Conservation (phyloP, 2,329 filamentous ascomycete genomes). For the Phyllosticta ampelicida region DNA sequence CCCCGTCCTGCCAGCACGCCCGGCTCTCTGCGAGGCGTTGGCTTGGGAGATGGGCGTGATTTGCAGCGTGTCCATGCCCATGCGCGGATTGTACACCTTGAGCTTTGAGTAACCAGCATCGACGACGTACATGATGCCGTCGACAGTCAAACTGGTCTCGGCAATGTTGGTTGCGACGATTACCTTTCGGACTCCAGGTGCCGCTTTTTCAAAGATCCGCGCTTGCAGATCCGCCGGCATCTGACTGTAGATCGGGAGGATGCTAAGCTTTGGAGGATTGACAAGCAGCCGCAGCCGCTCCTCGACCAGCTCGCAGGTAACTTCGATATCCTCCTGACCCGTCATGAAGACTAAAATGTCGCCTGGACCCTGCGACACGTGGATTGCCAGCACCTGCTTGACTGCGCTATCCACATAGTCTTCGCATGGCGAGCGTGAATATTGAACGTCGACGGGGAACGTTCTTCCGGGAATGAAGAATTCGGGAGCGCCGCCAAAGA, state of each 20-base stretch:
- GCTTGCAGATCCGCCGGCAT: constrained; percentile 98
- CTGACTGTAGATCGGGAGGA: constrained; percentile 96
- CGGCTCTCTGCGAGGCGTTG: constrained; percentile 86
- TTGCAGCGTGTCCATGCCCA: constrained; percentile 98
- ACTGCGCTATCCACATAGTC: constrained; percentile 97
- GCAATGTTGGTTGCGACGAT: constrained; percentile 98
- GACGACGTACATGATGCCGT: constrained; percentile 98
- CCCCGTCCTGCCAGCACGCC: constrained; percentile 85
- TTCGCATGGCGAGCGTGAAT: constrained; percentile 85
- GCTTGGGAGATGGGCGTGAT: constrained; percentile 97
- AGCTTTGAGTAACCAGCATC: constrained; percentile 94
- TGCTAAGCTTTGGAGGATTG: constrained; percentile 87
- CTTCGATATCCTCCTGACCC: constrained; percentile 95
- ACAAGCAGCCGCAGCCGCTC: constrained; percentile 82
- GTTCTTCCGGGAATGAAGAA: constrained; percentile 94
- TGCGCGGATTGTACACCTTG: constrained; percentile 96
- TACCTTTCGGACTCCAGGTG: constrained; percentile 86
- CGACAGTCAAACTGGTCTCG: constrained; percentile 93
- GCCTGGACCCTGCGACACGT: constrained; percentile 84
- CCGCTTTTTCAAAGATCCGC: constrained; percentile 90
- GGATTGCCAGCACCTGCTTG: constrained; percentile 88
- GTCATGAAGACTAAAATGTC: constrained; percentile 99
- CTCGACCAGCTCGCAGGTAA: constrained; percentile 84
- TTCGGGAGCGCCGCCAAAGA: constrained; percentile 91
- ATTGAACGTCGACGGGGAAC: constrained; percentile 95